Percentiles rank a stretch among this genome's conserved stretches.
These are phyloP conservation scores for Trebouxia sp. DNA, from an alignment of 139 green algal genomes.

Conservation along the genomic window DNA sequence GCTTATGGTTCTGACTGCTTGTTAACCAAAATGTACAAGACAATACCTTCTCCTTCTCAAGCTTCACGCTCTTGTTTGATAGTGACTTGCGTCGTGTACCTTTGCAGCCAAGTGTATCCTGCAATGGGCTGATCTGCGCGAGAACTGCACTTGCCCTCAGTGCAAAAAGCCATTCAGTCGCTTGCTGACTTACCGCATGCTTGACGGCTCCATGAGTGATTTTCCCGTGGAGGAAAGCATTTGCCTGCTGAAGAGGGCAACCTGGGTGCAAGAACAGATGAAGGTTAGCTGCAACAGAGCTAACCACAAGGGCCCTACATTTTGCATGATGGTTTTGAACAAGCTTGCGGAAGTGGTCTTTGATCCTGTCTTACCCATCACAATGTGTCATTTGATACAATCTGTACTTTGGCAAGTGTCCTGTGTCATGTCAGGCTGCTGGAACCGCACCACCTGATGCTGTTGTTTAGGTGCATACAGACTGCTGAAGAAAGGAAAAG, in stretches of 20 bases:
- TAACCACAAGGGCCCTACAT: not conserved
- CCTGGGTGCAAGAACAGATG: conserved; percentile 75
- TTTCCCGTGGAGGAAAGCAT: conserved; percentile 78
- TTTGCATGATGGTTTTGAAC: not conserved
- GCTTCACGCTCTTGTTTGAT: too few species aligned
- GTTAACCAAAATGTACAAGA: too few species aligned
- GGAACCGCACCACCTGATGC: too few species aligned
- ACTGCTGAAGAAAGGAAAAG: conserved; percentile 43
- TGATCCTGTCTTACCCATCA: too few species aligned
- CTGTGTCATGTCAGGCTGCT: too few species aligned
- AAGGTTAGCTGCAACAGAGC: conserved; percentile 38
- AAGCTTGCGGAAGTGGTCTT: not conserved
- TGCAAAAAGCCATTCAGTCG: conserved; percentile 64
- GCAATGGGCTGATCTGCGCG: conserved; percentile 72
- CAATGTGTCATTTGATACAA: too few species aligned
- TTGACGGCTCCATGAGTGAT: conserved; percentile 79
- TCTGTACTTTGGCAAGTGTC: not conserved
- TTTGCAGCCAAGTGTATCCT: conserved; percentile 77
- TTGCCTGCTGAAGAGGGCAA: conserved; percentile 74
- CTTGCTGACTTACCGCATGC: conserved; percentile 45
- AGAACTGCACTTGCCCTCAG: conserved; percentile 74
- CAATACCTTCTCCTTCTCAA: too few species aligned
- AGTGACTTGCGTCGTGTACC: too few species aligned
- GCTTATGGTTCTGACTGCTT: too few species aligned
- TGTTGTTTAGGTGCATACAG: conserved; percentile 32